Base-by-base conservation (phyloP, 106 monocot genomes). In the Acorus calamus region DNA sequence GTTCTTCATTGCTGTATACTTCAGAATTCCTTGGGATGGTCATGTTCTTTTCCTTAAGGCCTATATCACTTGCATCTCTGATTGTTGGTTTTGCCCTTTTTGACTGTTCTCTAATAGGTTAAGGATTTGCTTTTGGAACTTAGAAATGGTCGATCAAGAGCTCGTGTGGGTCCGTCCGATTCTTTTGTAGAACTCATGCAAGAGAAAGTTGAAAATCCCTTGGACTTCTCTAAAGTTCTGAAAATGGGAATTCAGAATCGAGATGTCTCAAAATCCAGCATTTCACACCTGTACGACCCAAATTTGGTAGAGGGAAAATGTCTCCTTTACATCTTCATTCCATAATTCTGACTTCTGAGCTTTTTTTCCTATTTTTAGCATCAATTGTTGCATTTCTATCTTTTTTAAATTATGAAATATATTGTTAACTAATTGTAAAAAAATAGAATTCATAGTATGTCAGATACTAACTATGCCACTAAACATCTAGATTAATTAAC, bases 131-230 rank as follows among this genome's bases (percentile, higher is more conserved):
- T 98, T 46, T 67, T 56, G 59, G 77, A 77, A 61, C 64, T 70
- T 53, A 73, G 60, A 62, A 77, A 64, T 6, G 61, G 11, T 68
- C 46, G 56, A 56, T 58, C 81, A 50, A 78, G 60, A 78, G 68
- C 85, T 67, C 53, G 8, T 5, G 78, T 98, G 73, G 85, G 81
- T 51, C 50, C 71, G 49, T 71, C 74, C 57, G 79, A 77, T 59
- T 60, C 75, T 65, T 50, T 59, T 63, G 73, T 77, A 57, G 87
- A 96, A 69, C 84, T 98, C 75, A 78, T 83, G 52, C 88, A 85
- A 52, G 85, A 98, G 73, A 85, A 85, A 75, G 83, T 85, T 58
- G 80, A 73, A 11, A 98, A 87, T 73, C 96, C 96, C 11, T 66
- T 85, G 70, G 85, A 83, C 8, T 98, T 92, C 61, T 83, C 83